Conservation (phyloP, 2,329 filamentous ascomycete genomes). For the Hymenoscyphus scutula region DNA sequence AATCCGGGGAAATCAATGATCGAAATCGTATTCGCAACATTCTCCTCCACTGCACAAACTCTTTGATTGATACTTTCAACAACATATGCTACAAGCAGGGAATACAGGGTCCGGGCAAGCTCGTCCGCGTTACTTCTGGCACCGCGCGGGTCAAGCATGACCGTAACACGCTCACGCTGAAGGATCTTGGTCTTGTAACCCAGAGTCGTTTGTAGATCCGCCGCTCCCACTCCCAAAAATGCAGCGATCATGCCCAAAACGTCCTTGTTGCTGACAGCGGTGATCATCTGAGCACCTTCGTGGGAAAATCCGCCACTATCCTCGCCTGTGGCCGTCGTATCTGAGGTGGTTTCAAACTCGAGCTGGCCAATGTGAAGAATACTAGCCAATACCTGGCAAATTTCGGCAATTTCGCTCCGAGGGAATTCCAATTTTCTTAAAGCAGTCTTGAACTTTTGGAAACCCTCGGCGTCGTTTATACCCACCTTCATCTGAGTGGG, state of each 20-base stretch:
- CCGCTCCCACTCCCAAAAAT: conserved; percentile 83
- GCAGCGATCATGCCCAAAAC: conserved; percentile 81
- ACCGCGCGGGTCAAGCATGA: conserved; percentile 92
- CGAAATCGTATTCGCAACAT: conserved; percentile 89
- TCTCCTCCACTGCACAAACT: conserved; percentile 81
- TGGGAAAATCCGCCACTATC: conserved; percentile 96
- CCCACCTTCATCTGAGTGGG: conserved; percentile 96
- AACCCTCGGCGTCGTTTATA: conserved; percentile 92
- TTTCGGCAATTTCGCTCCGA: conserved; percentile 88
- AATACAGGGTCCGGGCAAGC: conserved; percentile 88
- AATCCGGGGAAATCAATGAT: conserved; percentile 97
- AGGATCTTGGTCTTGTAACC: conserved; percentile 97
- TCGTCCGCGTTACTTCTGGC: conserved; percentile 92
- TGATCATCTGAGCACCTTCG: conserved; percentile 83
- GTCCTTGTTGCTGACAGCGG: conserved; percentile 91
- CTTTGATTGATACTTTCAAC: conserved; percentile 90
- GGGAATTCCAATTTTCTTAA: conserved; percentile 92
- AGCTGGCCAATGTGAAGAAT: conserved; percentile 98
- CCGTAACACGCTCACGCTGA: conserved; percentile 93
- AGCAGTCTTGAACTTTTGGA: conserved; percentile 96
- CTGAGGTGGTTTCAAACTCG: conserved; percentile 81
- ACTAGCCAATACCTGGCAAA: conserved; percentile 89
- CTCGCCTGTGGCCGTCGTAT: conserved; percentile 75
- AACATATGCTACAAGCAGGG: conserved; percentile 87
- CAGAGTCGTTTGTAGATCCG: conserved; percentile 81